phyloP scores from a whole-genome alignment of 2,329 filamentous ascomycete species.

The Fusarium sp. region DNA sequence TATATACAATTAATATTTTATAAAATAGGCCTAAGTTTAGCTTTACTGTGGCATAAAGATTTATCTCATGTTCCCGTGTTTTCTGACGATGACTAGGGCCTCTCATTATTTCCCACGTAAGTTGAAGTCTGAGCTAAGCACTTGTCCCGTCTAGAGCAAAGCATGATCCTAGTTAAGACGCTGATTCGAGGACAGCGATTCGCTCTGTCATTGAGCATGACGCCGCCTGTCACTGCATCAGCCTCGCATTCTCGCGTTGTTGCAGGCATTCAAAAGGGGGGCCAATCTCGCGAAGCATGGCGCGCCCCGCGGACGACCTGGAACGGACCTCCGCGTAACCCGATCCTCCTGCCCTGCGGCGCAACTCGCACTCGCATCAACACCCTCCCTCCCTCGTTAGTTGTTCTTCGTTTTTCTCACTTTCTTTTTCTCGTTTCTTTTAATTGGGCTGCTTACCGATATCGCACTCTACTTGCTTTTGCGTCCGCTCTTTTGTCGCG shows the following conservation, averaged over 20 bases:
- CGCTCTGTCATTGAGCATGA: not conserved
- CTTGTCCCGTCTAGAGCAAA: not conserved
- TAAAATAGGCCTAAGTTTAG: no score
- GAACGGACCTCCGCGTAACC: slow-evolving; percentile 33
- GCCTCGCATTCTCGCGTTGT: not conserved
- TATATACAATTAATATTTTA: no score
- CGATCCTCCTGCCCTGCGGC: slow-evolving; percentile 10
- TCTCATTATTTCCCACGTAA: not conserved
- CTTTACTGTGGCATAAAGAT: no score
- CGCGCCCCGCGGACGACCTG: slow-evolving; percentile 15
- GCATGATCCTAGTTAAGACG: slow-evolving; percentile 1
- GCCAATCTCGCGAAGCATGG: slow-evolving; percentile 40
- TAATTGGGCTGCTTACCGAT: not conserved
- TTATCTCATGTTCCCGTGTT: no score
- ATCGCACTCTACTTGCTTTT: not conserved
- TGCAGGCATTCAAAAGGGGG: slow-evolving; percentile 24
- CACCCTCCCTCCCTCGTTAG: slow-evolving; percentile 4
- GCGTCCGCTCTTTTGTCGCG: slow-evolving; percentile 10
- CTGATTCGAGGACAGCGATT: slow-evolving; percentile 4
- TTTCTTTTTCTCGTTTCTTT: not conserved
- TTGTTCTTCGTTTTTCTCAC: slow-evolving; percentile 12
- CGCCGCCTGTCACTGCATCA: slow-evolving; percentile 18
- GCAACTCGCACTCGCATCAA: slow-evolving; percentile 5
- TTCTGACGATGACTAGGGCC: no score
- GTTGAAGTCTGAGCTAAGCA: slow-evolving; percentile 25